Evolutionary conservation across 2,329 filamentous ascomycete species (phyloP), one percentile per base, ranked within the genome.

Genomic region (Aschersonia sp.): DNA sequence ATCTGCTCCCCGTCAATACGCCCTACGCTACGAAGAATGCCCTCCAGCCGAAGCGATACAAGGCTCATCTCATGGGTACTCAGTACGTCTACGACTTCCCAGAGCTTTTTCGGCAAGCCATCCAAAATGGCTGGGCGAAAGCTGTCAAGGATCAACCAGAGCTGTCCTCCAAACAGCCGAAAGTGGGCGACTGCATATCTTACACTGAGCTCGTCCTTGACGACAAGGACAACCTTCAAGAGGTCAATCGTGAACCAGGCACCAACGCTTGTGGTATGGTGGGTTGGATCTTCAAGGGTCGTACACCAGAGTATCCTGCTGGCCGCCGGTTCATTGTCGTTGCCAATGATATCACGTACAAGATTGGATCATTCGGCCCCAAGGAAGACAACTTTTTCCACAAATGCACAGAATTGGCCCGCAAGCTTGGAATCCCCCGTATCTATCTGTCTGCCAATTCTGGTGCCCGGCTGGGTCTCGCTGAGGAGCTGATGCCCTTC

Each of bases 81-180:
- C 92, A 98, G 69, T 98, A 96, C 64, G 92, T 97, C 48, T 98
- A 98, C 65, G 92, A 98, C 68, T 98, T 98, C 84, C 92, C 92
- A 31, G 92, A 98, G 75, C 82, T 98, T 45, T 98, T 98, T 85
- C 82, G 92, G 61, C 92, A 97, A 69, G 89, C 92, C 43, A 88
- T 95, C 62, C 89, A 96, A 72, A 96, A 96, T 75, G 85, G 80
- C 68, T 98, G 92, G 92, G 70, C 73, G 61, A 82, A 83, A 65
- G 80, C 82, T 49, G 75, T 85, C 54, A 80, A 82, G 64, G 82
- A 82, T 63, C 82, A 91, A 59, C 75, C 87, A 9, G 72, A 75
- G 28, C 71, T 96, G 51, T 79, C 80, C 45, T 80, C 88, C 42
- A 88, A 88, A 72, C 84, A 89, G 65, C 92, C 92, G 35, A 76